phyloP scores from a whole-genome alignment of 2,329 filamentous ascomycete species.

The Aureobasidium zeae region DNA sequence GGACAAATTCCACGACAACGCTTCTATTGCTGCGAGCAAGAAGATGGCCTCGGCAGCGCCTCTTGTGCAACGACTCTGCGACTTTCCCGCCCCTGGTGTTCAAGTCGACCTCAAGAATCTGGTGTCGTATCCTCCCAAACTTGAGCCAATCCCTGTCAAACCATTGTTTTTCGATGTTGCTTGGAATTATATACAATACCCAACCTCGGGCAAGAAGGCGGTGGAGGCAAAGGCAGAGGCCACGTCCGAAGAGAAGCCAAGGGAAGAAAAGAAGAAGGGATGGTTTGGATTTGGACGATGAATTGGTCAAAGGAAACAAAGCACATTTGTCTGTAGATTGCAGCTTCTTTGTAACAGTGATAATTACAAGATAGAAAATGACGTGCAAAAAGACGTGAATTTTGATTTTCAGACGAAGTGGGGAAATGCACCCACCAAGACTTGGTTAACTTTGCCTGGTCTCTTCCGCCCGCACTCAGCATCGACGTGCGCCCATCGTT shows the following conservation, averaged over 20 bases:
- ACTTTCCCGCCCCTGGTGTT: constrained; percentile 57
- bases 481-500: background rate
- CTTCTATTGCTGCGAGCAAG: constrained; percentile 38
- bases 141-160: constrained; percentile 81
- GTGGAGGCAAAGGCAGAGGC: constrained; percentile 21
- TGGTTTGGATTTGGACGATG: constrained; percentile 44
- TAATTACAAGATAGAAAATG: too few species aligned
- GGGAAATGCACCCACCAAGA: too few species aligned
- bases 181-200: constrained; percentile 96
- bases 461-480: background rate
- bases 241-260: constrained; percentile 22
- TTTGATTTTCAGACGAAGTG: too few species aligned
- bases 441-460: too few species aligned
- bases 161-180: constrained; percentile 93
- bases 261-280: constrained; percentile 38
- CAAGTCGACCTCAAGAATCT: constrained; percentile 65
- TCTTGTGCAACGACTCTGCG: constrained; percentile 63
- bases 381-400: too few species aligned
- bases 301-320: too few species aligned
- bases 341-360: too few species aligned
- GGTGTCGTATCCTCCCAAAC: constrained; percentile 75
- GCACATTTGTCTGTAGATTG: too few species aligned
- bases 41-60: constrained; percentile 43
- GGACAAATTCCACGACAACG: constrained; percentile 50
- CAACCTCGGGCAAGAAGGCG: constrained; percentile 44